Base-by-base conservation (phyloP, 495 filamentous ascomycete genomes). In the Aspergillus funiculosus region DNA sequence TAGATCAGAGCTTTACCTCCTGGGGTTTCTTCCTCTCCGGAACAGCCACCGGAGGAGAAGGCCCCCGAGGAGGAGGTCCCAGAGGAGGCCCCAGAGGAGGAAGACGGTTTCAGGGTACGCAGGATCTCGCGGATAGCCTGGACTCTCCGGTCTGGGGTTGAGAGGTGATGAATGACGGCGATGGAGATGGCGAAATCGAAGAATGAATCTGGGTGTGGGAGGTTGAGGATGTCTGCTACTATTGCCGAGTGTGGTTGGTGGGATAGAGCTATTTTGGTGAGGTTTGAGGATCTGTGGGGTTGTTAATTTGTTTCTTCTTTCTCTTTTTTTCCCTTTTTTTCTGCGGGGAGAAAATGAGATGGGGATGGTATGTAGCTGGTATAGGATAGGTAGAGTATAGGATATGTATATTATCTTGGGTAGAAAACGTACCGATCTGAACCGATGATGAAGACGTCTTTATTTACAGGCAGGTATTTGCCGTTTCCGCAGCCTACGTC, bases 171-270 rank as follows among this genome's bases (percentile, higher is more conserved):
- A 24, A 98, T 67, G 30, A 98, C 91, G 21, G 92, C 92, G 51
- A 98, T 88, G 53, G 86, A 92, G 45, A 98, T 90, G 20, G 82
- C 92, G 61, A 98, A 98, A 64, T 96, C 92, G 66, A 91, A 92
- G 34, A 63, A 64, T 13, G 71, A 72, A 44, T 66, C 52, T 15
- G 78, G 86, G 60, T 85, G 89, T 57, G 79, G 92, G 48, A 81
- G 79, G 53, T 60, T 68, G 43, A 81, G 79, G 54, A 67, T 84
- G 68, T 85, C 92, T 56, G 80, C 89, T 58, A 84, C 83, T 57
- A 81, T 70, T 45, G 75, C 78, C 59, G 73, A 67, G 58, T 80
- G 76, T 25, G 77, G 78, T 47, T 79, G 72, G 53, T 86, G 81
- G 28, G 72, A 55, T 10, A 69, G 60, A 19, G 91, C 92, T 59